These are phyloP conservation scores for Nissolia schottii DNA, from an alignment of 306 rosid genomes.

Conservation along the genomic window DNA sequence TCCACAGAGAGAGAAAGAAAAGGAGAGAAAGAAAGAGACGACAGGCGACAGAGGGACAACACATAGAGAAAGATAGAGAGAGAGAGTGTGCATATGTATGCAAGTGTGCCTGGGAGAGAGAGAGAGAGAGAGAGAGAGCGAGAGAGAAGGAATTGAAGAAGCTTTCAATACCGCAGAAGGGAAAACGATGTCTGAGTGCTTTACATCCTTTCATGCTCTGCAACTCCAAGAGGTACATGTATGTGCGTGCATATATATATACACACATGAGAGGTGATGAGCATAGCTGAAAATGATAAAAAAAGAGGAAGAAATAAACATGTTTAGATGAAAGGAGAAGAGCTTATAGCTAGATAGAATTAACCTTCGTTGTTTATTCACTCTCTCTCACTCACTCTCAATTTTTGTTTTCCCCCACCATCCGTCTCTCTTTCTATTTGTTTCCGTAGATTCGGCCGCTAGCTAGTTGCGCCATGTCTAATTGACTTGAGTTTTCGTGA, in stretches of 20 bases:
- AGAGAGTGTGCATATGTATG: conserved; percentile 13
- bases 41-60: conserved; percentile 63
- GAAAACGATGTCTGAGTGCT: conserved; percentile 84
- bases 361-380: not conserved
- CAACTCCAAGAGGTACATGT: conserved; percentile 58
- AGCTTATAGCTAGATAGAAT: not conserved
- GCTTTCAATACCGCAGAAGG: conserved; percentile 62
- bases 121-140: no score
- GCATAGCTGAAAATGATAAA: conserved; percentile 56
- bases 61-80: conserved; percentile 29
- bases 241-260: not conserved
- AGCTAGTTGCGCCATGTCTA: not conserved
- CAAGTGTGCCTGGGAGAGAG: conserved; percentile 21
- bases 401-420: not conserved
- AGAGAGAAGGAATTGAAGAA: conserved; percentile 43
- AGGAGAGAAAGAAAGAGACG: conserved; percentile 66
- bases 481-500: conserved; percentile 20
- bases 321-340: conserved; percentile 24
- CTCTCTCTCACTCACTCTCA: not conserved
- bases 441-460: not conserved
- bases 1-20: conserved; percentile 41
- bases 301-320: conserved; percentile 20
- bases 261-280: conserved; percentile 20
- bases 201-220: conserved; percentile 72
- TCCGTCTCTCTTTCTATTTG: not conserved